Percentiles rank a stretch among this genome's conserved stretches.
phyloP scores from a whole-genome alignment of 176 grass and related monocot species.

The Pontederia paniculata region DNA sequence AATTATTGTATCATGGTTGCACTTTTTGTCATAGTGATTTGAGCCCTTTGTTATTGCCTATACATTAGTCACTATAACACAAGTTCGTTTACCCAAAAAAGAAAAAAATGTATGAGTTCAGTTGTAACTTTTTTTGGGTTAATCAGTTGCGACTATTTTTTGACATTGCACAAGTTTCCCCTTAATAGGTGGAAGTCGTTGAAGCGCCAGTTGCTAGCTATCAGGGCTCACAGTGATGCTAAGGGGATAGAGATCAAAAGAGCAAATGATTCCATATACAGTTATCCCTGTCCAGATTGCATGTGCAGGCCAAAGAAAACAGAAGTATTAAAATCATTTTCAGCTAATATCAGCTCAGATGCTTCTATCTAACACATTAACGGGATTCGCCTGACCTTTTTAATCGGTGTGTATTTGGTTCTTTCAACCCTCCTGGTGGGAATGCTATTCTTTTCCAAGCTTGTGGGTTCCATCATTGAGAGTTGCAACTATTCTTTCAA shows the following conservation, averaged over 20 bases:
- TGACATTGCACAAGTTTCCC: neutral
- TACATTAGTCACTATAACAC: no score
- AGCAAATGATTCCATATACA: conserved; percentile 82
- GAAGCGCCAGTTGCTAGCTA: conserved; percentile 63
- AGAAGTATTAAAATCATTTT: conserved; percentile 36
- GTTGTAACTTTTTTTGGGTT: no score
- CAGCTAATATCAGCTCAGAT: conserved; percentile 32
- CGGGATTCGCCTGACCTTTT: conserved; percentile 35
- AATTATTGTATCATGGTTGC: no score
- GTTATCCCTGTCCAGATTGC: conserved; percentile 78
- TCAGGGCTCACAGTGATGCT: conserved; percentile 69
- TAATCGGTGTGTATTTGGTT: conserved; percentile 39
- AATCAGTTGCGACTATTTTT: no score
- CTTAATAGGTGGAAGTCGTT: conserved; percentile 73
- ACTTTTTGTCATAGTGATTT: no score
- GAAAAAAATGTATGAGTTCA: no score
- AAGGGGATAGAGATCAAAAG: conserved; percentile 93
- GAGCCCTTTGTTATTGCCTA: no score
- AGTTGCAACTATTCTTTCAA: conserved; percentile 5
- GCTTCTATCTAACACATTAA: conserved; percentile 1
- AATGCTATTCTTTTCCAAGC: conserved; percentile 22
- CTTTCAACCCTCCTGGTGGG: conserved; percentile 38
- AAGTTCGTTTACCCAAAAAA: no score
- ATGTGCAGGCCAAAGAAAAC: conserved; percentile 70
- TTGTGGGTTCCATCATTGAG: conserved; percentile 19